These are phyloP conservation scores for Leptographium procerum DNA, from an alignment of 2,329 filamentous ascomycete genomes.

Conservation along the genomic window DNA sequence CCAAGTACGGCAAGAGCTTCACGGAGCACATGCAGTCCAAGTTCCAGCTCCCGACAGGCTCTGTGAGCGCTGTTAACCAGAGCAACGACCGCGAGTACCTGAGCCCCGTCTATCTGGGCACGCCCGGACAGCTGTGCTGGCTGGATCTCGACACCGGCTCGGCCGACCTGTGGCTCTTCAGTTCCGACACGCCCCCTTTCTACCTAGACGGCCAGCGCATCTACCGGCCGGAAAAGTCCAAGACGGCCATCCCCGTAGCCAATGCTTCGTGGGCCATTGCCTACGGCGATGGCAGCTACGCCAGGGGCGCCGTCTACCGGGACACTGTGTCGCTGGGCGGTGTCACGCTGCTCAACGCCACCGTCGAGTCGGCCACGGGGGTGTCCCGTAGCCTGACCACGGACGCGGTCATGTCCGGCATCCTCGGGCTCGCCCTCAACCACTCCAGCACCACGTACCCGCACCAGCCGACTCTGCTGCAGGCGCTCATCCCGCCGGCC, in stretches of 20 bases:
- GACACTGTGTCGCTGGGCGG: slow-evolving; percentile 37
- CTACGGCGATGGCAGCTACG: slow-evolving; percentile 34
- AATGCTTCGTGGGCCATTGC: slow-evolving; percentile 36
- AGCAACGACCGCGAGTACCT: slow-evolving; percentile 44
- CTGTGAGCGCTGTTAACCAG: slow-evolving; percentile 19
- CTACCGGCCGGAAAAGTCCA: slow-evolving; percentile 34
- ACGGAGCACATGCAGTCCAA: slow-evolving; percentile 12
- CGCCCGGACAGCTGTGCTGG: slow-evolving; percentile 41
- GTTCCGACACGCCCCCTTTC: slow-evolving; percentile 33
- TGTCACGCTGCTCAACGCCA: slow-evolving; percentile 30
- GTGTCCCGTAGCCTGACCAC: slow-evolving; percentile 28
- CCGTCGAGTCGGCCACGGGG: slow-evolving; percentile 36
- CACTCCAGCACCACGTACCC: slow-evolving; percentile 32
- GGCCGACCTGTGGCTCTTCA: slow-evolving; percentile 49
- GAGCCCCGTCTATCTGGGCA: slow-evolving; percentile 52
- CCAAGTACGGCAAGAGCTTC: slow-evolving; percentile 25
- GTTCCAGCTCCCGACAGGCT: slow-evolving; percentile 5
- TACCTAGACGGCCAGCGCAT: slow-evolving; percentile 32
- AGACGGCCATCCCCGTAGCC: slow-evolving; percentile 27
- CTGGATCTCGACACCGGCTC: slow-evolving; percentile 62
- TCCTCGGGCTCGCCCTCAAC: slow-evolving; percentile 40
- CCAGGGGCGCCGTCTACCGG: slow-evolving; percentile 36
- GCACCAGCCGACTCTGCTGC: slow-evolving; percentile 31
- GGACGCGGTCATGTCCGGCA: slow-evolving; percentile 34
- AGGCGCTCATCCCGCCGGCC: slow-evolving; percentile 27